These are phyloP conservation scores for Hygrophila difformis DNA, from an alignment of 257 asterid species.

Conservation along the genomic window DNA sequence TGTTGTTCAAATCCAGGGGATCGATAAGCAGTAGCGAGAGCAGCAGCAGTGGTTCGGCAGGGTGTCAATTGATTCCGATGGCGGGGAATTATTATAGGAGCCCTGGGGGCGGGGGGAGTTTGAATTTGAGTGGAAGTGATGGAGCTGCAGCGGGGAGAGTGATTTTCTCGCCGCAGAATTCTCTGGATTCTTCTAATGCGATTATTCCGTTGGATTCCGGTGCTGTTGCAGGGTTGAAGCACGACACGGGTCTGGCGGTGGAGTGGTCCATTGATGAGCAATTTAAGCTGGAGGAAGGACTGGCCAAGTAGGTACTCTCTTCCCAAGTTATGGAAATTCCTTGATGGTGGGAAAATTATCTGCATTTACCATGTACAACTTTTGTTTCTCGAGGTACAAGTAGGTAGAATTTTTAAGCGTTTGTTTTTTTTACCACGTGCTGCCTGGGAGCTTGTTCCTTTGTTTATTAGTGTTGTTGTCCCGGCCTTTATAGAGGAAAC, in stretches of 20 bases:
- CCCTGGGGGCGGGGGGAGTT: conserved; percentile 28
- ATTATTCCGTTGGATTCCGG: conserved; percentile 49
- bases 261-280: conserved; percentile 84
- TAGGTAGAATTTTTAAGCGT: background rate
- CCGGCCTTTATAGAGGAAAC: conserved; percentile 4
- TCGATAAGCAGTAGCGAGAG: conserved; percentile 19
- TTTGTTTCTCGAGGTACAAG: conserved; percentile 4
- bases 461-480: background rate
- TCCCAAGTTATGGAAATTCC: conserved; percentile 18
- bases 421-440: conserved; percentile 1
- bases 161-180: conserved; percentile 37
- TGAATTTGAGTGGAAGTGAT: conserved; percentile 28
- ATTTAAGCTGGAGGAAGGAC: conserved; percentile 74
- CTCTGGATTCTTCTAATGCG: conserved; percentile 25
- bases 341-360: background rate
- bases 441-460: background rate
- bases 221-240: conserved; percentile 69
- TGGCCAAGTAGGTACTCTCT: conserved; percentile 70
- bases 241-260: conserved; percentile 63
- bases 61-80: conserved; percentile 35
- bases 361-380: background rate
- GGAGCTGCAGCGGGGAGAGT: conserved; percentile 37
- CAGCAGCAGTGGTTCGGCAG: conserved; percentile 26
- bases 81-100: conserved; percentile 32
- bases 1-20: conserved; percentile 33